Evolutionary conservation across 306 rosid genomes (phyloP), one percentile per base, ranked within the genome.

Genomic region (Vigna trinervia): DNA sequence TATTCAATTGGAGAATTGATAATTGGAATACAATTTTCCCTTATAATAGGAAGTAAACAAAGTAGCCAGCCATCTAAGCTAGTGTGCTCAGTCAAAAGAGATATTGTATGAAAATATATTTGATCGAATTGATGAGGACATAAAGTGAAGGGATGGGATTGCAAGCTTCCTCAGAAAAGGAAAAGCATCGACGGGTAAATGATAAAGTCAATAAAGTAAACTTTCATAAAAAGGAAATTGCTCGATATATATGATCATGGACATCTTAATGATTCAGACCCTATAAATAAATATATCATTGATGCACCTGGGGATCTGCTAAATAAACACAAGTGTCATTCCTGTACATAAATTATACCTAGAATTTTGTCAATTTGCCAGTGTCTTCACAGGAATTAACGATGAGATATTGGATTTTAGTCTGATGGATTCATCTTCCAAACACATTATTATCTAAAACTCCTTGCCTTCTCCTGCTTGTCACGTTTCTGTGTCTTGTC

Each of bases 301-400:
- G 34, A 3, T 30, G 13, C 12, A 79, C 52, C 75, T 70, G 36
- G 74, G 80, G 73, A 52, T 81, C 65, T 47, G 12, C 8, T 78
- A 72, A 43, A 65, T 47, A 6, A 39, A 50, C 50, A 17, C 7
- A 54, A 12, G 12, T 45, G 50, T 61, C 6, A 63, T 17, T 46
- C 47, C 5, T n/a, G 34, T 43, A 43, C 17, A 20, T 54, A 3
- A 53, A 79, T 32, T 70, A 73, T 74, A 75, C 85, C 59, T 34
- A 57, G 17, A 74, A 73, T 56, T 88, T 84, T 80, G 85, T 83
- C 86, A 66, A 26, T 19, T 78, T 54, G 30, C 81, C 7, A 4
- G 19, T 56, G 82, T 81, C 81, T 56, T 68, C 32, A 58, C 46
- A 20, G 46, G 76, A 74, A 28, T 8, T 56, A 52, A 63, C 61